phyloP scores from a whole-genome alignment of 2,329 filamentous ascomycete genomes.

The Ambrosiella beaveri region DNA sequence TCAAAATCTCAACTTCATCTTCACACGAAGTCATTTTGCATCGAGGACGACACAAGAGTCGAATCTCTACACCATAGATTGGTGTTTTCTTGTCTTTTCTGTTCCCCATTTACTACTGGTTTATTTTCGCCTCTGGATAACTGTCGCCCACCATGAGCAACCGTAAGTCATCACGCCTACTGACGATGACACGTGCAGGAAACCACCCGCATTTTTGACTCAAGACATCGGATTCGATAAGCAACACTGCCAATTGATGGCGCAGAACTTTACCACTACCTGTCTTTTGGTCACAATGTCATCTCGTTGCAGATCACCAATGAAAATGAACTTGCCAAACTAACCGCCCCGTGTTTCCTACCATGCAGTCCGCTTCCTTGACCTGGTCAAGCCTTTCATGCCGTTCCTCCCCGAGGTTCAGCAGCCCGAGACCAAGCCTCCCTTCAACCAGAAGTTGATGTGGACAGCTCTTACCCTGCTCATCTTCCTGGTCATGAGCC shows the following conservation, averaged over 20 bases:
- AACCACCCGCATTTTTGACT: not conserved
- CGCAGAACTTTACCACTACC: no score
- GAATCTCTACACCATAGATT: slow-evolving; percentile 10
- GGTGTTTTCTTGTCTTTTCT: slow-evolving; percentile 17
- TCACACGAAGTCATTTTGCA: not conserved
- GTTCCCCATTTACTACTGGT: slow-evolving; percentile 17
- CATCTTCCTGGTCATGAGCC: slow-evolving; percentile 99
- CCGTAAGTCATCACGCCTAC: slow-evolving; percentile 25
- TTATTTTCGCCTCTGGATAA: slow-evolving; percentile 18
- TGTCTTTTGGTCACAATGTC: no score
- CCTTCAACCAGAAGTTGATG: slow-evolving; percentile 98
- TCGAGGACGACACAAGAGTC: slow-evolving; percentile 13
- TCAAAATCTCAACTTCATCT: slow-evolving; percentile 7
- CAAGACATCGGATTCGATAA: no score
- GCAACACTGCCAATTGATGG: no score
- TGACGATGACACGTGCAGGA: not conserved
- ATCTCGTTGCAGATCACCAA: no score
- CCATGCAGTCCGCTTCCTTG: slow-evolving; percentile 81
- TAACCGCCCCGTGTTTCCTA: slow-evolving; percentile 4
- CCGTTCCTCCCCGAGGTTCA: slow-evolving; percentile 98
- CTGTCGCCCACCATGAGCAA: slow-evolving; percentile 33
- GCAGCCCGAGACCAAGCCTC: slow-evolving; percentile 93
- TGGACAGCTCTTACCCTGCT: slow-evolving; percentile 87
- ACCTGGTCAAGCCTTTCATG: slow-evolving; percentile 98
- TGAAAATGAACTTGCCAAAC: not conserved